Base-by-base conservation (phyloP, 306 rosid species). In the Cajanus cajan region DNA sequence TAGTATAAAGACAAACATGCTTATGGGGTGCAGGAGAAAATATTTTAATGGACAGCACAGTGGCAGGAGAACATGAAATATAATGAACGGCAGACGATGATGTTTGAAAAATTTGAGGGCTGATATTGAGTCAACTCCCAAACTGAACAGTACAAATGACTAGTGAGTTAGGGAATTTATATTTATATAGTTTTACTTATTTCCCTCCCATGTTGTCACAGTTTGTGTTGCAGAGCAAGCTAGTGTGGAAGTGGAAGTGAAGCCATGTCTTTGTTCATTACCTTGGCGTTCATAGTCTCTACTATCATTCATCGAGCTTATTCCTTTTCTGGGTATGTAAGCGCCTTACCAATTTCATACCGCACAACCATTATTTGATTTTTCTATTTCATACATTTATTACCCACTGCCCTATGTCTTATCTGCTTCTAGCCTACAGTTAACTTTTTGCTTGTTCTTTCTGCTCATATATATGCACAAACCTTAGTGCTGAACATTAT, bases 321-420 rank as follows among this genome's bases (percentile, higher is more conserved):
- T 79, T 86, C 89, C 47, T 51, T 83, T 66, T 83, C 87, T 48
- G 47, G 81, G 89, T 86, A 83, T 21, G 69, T 16, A 18, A 33
- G 2, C 64, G 1, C 48, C 62, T 50, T 75, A 6, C 24, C 62
- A 68, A 36, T 67, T 22, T 57, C 64, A 67, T 48, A 65, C 41
- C 57, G 4, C 31, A 12, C 6, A 25, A 28, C 37, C 21, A 58
- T 24, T 13, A 58, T 58, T 58, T 28, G 66, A 14, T 59, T 59
- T 28, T 15, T 59, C 1, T 5, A 21, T 15, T 78, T 57, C 71
- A 12, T 34, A 52, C 8, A n/a, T 72, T 59, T 40, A 24, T 41
- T 58, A 7, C 24, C 31, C 9, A 13, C 33, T 19, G 77, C 11
- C 36, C 54, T 37, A 4, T 73, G 41, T 55, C 68, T 57, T 73